phyloP scores from a whole-genome alignment of 192 early-diverging fungal species.

The Backusella sp. region DNA sequence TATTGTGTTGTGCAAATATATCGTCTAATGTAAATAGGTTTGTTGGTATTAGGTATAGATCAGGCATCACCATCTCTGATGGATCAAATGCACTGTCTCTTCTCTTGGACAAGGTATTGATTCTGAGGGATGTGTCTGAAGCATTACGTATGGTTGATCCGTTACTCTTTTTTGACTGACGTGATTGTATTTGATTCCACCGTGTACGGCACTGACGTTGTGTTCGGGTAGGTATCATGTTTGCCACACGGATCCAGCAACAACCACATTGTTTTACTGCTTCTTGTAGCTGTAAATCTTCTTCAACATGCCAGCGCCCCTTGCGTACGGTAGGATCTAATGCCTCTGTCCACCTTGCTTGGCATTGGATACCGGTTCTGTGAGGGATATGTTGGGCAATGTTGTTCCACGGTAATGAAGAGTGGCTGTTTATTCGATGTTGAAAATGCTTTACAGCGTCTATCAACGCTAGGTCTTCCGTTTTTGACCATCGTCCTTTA shows the following conservation, averaged over 20 bases:
- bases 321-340: constrained; percentile 50
- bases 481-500: constrained; percentile 25
- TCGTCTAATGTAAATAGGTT: not conserved
- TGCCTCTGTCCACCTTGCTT: constrained; percentile 58
- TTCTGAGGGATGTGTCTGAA: not conserved
- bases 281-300: constrained; percentile 51
- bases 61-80: not conserved
- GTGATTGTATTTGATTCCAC: constrained; percentile 45
- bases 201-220: constrained; percentile 57
- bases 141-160: not conserved
- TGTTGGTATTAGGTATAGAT: not conserved
- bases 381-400: constrained; percentile 39
- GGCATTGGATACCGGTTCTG: constrained; percentile 54
- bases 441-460: constrained; percentile 4
- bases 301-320: constrained; percentile 43
- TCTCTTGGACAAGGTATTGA: not conserved
- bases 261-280: constrained; percentile 36
- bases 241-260: constrained; percentile 58
- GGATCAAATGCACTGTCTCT: not conserved
- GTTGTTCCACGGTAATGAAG: constrained; percentile 35
- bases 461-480: constrained; percentile 23
- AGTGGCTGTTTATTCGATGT: not conserved
- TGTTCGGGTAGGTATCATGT: constrained; percentile 45
- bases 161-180: not conserved
- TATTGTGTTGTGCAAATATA: not conserved